Conservation (phyloP, 495 filamentous ascomycete genomes). For the Massariosphaeria phaeospora region DNA sequence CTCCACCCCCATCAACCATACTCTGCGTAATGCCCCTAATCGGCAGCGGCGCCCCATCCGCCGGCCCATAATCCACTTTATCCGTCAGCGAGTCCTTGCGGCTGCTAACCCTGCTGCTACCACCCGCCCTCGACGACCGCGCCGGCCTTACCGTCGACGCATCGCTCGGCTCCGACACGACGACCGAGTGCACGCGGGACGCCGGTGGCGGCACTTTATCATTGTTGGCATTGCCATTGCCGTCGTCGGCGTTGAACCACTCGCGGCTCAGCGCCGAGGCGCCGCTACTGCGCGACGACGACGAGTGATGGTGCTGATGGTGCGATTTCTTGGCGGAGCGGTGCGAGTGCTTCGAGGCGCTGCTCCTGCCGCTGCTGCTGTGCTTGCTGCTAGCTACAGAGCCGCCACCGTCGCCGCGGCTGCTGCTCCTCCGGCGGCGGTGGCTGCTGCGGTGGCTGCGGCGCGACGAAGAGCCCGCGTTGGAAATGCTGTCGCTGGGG, state of each 20-base stretch:
- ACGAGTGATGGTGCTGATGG: slow-evolving; percentile 4
- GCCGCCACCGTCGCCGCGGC: not conserved
- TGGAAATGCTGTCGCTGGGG: slow-evolving; percentile 40
- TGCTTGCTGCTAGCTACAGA: slow-evolving; percentile 19
- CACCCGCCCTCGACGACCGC: slow-evolving; percentile 12
- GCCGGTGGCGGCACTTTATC: not conserved
- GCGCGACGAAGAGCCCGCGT: slow-evolving; percentile 30
- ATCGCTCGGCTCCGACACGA: slow-evolving; percentile 29
- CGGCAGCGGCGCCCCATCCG: slow-evolving; percentile 27
- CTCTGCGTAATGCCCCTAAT: slow-evolving; percentile 31
- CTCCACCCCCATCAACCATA: slow-evolving; percentile 30
- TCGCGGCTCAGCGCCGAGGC: slow-evolving; percentile 1
- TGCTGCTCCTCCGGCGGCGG: slow-evolving; percentile 15
- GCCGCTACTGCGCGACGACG: too few species aligned
- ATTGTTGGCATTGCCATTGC: not conserved
- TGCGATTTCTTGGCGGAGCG: slow-evolving; percentile 4
- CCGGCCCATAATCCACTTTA: slow-evolving; percentile 1
- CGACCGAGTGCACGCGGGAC: slow-evolving; percentile 12
- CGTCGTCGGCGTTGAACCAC: not conserved
- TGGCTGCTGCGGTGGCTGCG: slow-evolving; percentile 25
- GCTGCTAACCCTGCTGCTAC: too few species aligned
- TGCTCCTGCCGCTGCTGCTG: slow-evolving; percentile 13
- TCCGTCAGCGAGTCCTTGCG: slow-evolving; percentile 24
- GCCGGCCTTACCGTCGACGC: slow-evolving; percentile 31
- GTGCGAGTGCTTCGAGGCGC: slow-evolving; percentile 18